Evolutionary conservation across 257 asterid genomes (phyloP).

Genomic region (Rauvolfia tetraphylla): DNA sequence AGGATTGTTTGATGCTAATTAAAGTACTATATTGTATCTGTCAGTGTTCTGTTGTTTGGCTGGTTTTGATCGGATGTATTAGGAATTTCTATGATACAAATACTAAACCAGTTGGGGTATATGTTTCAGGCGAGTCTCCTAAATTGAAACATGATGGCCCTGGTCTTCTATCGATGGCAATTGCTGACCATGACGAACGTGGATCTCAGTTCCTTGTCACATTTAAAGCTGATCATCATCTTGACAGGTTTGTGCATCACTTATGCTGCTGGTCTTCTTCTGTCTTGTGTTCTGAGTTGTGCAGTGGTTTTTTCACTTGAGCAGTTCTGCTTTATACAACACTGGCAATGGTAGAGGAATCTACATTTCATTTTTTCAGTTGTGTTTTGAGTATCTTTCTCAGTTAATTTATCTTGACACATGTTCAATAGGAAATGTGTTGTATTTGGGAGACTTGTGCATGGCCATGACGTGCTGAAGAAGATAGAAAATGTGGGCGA

Average conservation of each 20-base stretch:
- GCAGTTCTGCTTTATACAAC: not conserved
- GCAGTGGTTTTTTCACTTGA: not conserved
- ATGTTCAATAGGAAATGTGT: conserved; percentile 62
- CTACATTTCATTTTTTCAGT: not conserved
- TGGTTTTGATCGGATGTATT: not conserved
- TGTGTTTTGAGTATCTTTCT: not conserved
- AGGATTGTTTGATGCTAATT: conserved; percentile 12
- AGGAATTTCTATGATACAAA: not conserved
- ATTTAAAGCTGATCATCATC: conserved; percentile 88
- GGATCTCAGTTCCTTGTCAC: conserved; percentile 84
- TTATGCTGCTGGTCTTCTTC: not conserved
- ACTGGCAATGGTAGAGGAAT: too few relatives aligned
- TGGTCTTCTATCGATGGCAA: conserved; percentile 89
- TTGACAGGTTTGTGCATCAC: conserved; percentile 61
- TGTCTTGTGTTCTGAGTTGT: conserved; percentile 1
- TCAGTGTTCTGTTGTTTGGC: not conserved
- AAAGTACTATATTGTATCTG: not conserved
- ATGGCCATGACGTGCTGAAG: conserved; percentile 74
- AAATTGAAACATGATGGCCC: conserved; percentile 81
- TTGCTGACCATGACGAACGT: conserved; percentile 82
- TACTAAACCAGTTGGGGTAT: not conserved
- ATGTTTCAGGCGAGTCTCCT: conserved; percentile 69
- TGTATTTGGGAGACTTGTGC: conserved; percentile 90
- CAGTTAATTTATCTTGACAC: conserved; percentile 18
- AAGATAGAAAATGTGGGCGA: conserved; percentile 87